Base-by-base conservation (phyloP, 1,284 basidiomycete species). In the Agaricales sp. region DNA sequence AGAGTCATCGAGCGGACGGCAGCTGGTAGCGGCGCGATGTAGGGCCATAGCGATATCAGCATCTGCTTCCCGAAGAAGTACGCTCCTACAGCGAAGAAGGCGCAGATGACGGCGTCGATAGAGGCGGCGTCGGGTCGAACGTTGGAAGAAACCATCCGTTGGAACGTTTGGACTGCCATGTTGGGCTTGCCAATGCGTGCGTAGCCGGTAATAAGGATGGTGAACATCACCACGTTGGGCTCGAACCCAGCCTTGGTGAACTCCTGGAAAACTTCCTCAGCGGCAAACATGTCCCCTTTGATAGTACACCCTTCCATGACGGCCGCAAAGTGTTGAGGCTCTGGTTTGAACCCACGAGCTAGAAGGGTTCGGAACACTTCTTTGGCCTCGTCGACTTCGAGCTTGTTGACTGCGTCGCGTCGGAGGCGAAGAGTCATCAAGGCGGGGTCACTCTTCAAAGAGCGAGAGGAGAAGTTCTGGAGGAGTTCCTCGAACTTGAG, bases 171-270 rank as follows among this genome's bases (percentile, higher is more conserved):
- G 56, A 77, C 63, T 1, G 84, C 82, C 18, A 64, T 59, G 2
- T 65, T 63, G 4, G 84, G 74, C 37, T 78, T 66, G n/a, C 75
- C 72, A 51, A 67, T 67, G 26, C 75, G 75, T 16, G 75, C 82
- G 61, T 82, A 74, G 2, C 80, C 84, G 22, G 68, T 67, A 53
- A 89, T 79, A 54, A 89, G 69, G 53, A 82, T 79, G 18, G 86
- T 89, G 66, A 78, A 84, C 73, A 85, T 77, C 46, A 80, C 73
- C 16, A 76, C 71, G 55, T 78, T 77, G 14, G 77, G 74, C 35
- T 64, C 62, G 46, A 81, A 61, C 14, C 78, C 78, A 3, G 70
- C 66, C 39, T 64, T 60, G 41, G 61, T 57, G 23, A 80, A 78
- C 14, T 72, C 61, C 49, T 61, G 63, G 67, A 89, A 70, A 45